Conservation (phyloP, 495 filamentous ascomycete genomes). For the Podospora bellae-mahoneyi region DNA sequence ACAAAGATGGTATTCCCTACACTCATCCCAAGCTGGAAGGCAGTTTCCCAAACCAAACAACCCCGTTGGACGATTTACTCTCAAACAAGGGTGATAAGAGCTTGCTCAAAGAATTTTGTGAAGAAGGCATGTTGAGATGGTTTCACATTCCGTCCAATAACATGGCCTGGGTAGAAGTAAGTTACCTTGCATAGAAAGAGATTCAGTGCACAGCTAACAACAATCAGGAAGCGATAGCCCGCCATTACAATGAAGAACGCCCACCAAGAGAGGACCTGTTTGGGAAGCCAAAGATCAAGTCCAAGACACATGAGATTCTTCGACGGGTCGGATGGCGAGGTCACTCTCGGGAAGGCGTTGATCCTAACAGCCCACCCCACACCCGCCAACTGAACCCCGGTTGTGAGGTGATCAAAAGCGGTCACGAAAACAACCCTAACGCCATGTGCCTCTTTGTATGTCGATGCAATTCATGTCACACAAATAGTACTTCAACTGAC, state of each 20-base stretch:
- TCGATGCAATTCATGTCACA: neutral
- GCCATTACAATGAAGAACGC: slow-evolving; percentile 19
- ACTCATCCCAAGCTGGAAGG: slow-evolving; percentile 12
- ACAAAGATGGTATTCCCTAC: slow-evolving; percentile 14
- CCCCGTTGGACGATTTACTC: slow-evolving; percentile 16
- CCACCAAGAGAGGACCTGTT: slow-evolving; percentile 17
- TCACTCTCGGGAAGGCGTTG: slow-evolving; percentile 13
- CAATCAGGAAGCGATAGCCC: slow-evolving; percentile 15
- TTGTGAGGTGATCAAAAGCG: slow-evolving; percentile 15
- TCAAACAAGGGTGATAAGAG: slow-evolving; percentile 14
- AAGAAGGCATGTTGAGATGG: slow-evolving; percentile 19
- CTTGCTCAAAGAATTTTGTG: slow-evolving; percentile 12
- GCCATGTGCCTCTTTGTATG: slow-evolving; percentile 17
- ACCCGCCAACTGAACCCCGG: slow-evolving; percentile 13
- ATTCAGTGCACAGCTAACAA: neutral
- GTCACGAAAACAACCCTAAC: neutral
- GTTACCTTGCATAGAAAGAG: neutral
- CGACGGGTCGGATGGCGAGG: slow-evolving; percentile 20
- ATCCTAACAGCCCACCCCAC: slow-evolving; percentile 16
- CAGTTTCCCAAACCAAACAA: slow-evolving; percentile 18
- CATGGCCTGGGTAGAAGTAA: slow-evolving; percentile 16
- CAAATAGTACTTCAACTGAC: neutral
- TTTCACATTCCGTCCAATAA: slow-evolving; percentile 20
- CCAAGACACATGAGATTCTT: slow-evolving; percentile 19
- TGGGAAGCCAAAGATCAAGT: slow-evolving; percentile 12